Conservation (phyloP, 129 eudicot genomes). For the Apium graveolens region DNA sequence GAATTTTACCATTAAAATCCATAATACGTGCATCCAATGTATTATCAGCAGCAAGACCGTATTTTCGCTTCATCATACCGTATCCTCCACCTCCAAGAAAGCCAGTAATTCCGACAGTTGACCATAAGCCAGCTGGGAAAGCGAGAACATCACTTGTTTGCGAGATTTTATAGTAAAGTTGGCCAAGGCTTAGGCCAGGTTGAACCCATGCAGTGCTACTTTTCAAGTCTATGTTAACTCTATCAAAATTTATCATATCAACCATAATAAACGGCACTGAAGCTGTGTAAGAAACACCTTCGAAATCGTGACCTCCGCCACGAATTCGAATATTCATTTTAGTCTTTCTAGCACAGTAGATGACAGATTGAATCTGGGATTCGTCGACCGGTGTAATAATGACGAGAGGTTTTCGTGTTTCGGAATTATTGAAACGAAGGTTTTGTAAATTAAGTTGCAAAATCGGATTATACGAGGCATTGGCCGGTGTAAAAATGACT, state of each 20-base stretch:
- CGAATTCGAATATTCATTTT: slow-evolving; percentile 14
- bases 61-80: slow-evolving; percentile 7
- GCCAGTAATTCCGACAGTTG: background rate
- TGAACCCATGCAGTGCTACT: slow-evolving; percentile 24
- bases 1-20: background rate
- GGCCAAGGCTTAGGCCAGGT: background rate
- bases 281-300: slow-evolving; percentile 20
- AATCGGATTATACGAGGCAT: slow-evolving; percentile 13
- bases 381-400: slow-evolving; percentile 20
- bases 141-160: slow-evolving; percentile 6
- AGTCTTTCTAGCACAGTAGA: slow-evolving; percentile 13
- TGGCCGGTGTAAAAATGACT: slow-evolving; percentile 13
- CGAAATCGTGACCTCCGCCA: slow-evolving; percentile 27
- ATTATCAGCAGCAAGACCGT: slow-evolving; percentile 8
- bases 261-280: slow-evolving; percentile 18
- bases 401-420: slow-evolving; percentile 17
- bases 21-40: slow-evolving; percentile 1
- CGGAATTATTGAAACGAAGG: slow-evolving; percentile 7
- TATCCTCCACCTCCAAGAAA: slow-evolving; percentile 7
- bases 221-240: slow-evolving; percentile 9
- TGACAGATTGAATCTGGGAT: slow-evolving; percentile 20
- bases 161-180: background rate
- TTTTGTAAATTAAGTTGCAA: slow-evolving; percentile 12
- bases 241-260: slow-evolving; percentile 19
- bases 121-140: slow-evolving; percentile 1